These are phyloP conservation scores for Selaginella tamariscina DNA, from an alignment of 75 land plant species.

Conservation along the genomic window DNA sequence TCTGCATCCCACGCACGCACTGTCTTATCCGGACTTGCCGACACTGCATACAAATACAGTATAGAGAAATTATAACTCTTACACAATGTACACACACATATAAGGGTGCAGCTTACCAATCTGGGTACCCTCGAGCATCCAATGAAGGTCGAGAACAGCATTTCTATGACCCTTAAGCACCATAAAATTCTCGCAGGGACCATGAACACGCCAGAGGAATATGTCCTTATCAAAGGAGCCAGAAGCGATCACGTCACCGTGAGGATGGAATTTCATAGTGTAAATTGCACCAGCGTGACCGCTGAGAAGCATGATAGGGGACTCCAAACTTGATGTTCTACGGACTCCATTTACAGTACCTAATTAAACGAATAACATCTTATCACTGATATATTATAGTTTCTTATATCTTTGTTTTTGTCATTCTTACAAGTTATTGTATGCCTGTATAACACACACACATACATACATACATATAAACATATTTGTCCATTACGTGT, in stretches of 20 bases:
- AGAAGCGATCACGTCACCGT: conserved; percentile 78
- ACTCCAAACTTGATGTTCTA: conserved; percentile 70
- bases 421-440: no score
- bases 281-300: conserved; percentile 91
- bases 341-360: conserved; percentile 34
- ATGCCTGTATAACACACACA: no score
- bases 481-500: no score
- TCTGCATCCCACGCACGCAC: conserved; percentile 93
- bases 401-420: no score
- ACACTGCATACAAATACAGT: no score
- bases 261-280: conserved; percentile 86
- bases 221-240: conserved; percentile 91
- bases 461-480: no score
- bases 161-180: conserved; percentile 92
- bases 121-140: conserved; percentile 79
- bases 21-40: conserved; percentile 95
- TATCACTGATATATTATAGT: no score
- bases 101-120: no score
- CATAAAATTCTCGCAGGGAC: conserved; percentile 92
- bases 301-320: conserved; percentile 82
- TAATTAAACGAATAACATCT: no score
- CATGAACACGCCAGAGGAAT: conserved; percentile 86
- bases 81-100: no score
- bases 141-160: conserved; percentile 81
- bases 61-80: no score